phyloP scores from a whole-genome alignment of 805 yeast genomes.

The Ogataea pilisensis region DNA sequence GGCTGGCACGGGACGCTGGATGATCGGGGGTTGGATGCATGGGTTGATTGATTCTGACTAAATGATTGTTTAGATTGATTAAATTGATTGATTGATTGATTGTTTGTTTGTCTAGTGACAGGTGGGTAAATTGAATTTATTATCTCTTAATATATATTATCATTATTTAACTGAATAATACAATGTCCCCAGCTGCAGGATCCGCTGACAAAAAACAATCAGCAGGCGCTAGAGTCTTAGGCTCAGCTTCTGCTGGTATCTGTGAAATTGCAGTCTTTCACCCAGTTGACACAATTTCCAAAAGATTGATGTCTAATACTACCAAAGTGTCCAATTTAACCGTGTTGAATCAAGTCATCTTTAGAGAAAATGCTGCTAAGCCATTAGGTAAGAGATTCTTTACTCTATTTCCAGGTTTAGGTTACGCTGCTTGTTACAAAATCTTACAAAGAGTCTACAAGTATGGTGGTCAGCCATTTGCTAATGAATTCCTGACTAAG shows the following conservation, averaged over 20 bases:
- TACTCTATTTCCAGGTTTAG: slow-evolving; percentile 94
- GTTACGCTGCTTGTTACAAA: slow-evolving; percentile 97
- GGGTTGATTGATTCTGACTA: too few relatives aligned
- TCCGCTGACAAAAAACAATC: slow-evolving; percentile 73
- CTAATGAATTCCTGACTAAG: slow-evolving; percentile 81
- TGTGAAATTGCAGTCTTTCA: slow-evolving; percentile 96
- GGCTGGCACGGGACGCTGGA: too few relatives aligned
- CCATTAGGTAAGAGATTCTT: slow-evolving; percentile 66
- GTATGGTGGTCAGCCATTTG: slow-evolving; percentile 99
- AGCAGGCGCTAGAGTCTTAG: slow-evolving; percentile 84
- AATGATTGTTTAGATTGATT: background rate
- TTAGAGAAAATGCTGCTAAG: slow-evolving; percentile 73
- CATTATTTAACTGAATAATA: too few relatives aligned
- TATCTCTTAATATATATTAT: too few relatives aligned
- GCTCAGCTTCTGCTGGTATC: slow-evolving; percentile 98
- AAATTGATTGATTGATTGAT: too few relatives aligned
- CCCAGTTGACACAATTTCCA: slow-evolving; percentile 97
- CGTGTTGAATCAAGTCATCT: slow-evolving; percentile 81
- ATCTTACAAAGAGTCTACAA: slow-evolving; percentile 96
- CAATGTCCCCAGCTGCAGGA: slow-evolving; percentile 24
- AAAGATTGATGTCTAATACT: slow-evolving; percentile 85
- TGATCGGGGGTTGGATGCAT: too few relatives aligned
- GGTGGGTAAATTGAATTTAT: too few relatives aligned
- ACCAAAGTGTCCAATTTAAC: slow-evolving; percentile 57
- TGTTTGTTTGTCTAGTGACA: too few relatives aligned